phyloP scores from a whole-genome alignment of 1,139 yeast species.

The Lodderomyces margitis region DNA sequence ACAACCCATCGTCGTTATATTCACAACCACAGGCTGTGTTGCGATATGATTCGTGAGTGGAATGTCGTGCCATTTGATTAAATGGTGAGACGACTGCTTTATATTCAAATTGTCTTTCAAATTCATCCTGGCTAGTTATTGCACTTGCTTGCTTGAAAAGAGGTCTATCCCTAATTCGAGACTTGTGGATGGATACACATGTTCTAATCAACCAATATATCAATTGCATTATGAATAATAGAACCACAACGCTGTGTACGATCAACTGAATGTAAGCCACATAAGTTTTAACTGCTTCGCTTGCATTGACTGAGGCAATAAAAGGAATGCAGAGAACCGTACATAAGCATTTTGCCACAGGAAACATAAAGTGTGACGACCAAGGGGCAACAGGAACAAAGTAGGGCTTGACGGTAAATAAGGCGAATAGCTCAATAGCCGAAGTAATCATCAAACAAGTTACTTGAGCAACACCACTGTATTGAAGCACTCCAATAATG shows the following conservation, averaged over 20 bases:
- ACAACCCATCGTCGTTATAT: not conserved
- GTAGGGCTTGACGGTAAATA: constrained; percentile 39
- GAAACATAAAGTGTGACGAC: constrained; percentile 37
- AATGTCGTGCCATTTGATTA: not conserved
- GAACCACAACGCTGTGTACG: constrained; percentile 38
- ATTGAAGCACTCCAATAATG: constrained; percentile 44
- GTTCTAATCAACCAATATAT: constrained; percentile 31
- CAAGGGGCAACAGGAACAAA: constrained; percentile 39
- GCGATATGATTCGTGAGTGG: not conserved
- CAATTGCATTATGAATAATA: constrained; percentile 35
- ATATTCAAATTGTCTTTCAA: constrained; percentile 33
- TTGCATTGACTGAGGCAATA: constrained; percentile 27
- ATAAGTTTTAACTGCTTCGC: constrained; percentile 36
- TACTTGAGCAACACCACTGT: constrained; percentile 45
- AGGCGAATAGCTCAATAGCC: constrained; percentile 26
- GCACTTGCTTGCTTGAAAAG: not conserved
- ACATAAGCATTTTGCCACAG: constrained; percentile 35
- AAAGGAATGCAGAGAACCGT: constrained; percentile 44
- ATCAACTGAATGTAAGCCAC: constrained; percentile 42
- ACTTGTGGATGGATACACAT: constrained; percentile 21
- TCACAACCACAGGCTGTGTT: not conserved
- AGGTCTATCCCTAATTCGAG: constrained; percentile 8
- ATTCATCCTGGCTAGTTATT: constrained; percentile 22
- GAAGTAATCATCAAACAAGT: constrained; percentile 37
- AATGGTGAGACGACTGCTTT: constrained; percentile 22